Base-by-base conservation (phyloP, 805 yeast genomes). In the Torulaspora maleeae region DNA sequence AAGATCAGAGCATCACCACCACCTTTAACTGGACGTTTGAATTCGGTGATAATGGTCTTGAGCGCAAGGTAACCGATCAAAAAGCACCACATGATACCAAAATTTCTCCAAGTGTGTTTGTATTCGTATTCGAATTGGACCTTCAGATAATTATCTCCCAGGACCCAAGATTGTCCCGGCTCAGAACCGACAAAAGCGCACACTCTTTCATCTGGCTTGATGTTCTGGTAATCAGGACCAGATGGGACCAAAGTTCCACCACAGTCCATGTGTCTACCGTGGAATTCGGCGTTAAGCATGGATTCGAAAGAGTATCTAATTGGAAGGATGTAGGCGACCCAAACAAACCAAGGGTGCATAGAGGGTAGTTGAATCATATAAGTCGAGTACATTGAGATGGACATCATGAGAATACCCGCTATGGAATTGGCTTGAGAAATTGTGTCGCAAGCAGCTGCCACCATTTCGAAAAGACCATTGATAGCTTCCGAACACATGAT, bases 61-160 rank as follows among this genome's bases (percentile, higher is more conserved):
- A 54, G 8, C 4, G 41, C 44, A 17, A 57, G 17, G 30, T 57
- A 59, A 20, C 59, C 57, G 16, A 51, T 38, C 32, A 57, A 32
- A 40, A 59, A 82, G 2, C 76, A 86, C 58, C 80, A 60, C 48
- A 77, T 48, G 48, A 83, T 77, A 58, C 89, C 95, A 46, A 83
- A 73, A 62, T 87, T 84, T 70, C 95, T 79, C 95, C 95, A 87
- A 40, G 76, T 73, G 63, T 87, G 86, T 16, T 64, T 51, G 56
- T 73, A 78, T 16, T 59, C 59, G 69, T 82, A 87, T 34, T 64
- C 59, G 63, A 64, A 86, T 7, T 79, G 61, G 3, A 55, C 55
- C 4, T 50, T 49, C 45, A 86, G 52, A 57, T 83, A 86, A 28
- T 61, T 64, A 51, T 80, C 78, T 54, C 95, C 95, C 27, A 63